phyloP scores from a whole-genome alignment of 139 green algal species.

The Coelastrella sp. region DNA sequence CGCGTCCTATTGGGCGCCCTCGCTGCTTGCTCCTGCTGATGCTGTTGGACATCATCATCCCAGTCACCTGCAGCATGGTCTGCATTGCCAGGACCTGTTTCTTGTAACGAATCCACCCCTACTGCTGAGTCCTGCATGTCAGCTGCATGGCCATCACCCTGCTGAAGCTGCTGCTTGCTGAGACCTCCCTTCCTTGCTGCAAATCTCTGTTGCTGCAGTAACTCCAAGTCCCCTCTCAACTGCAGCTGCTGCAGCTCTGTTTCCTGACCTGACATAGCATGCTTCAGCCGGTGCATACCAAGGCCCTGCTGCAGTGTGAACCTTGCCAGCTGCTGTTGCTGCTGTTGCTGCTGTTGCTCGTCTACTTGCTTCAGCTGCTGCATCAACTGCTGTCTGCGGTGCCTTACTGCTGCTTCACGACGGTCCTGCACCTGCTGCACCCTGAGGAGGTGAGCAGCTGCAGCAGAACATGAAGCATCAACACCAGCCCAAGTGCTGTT shows the following conservation, averaged over 20 bases:
- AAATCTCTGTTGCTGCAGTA: background rate
- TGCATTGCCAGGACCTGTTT: no score
- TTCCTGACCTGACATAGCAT: background rate
- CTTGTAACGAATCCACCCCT: no score
- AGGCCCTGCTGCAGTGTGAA: background rate
- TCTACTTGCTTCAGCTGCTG: background rate
- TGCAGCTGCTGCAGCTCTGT: constrained; percentile 2
- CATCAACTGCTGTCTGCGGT: background rate
- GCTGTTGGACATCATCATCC: background rate
- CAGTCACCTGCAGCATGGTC: background rate
- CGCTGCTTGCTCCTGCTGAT: constrained; percentile 19
- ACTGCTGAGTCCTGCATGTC: background rate
- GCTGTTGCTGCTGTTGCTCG: background rate
- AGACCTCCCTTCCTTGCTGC: background rate
- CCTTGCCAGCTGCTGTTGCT: constrained; percentile 6
- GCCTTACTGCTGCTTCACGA: background rate
- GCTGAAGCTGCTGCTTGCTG: constrained; percentile 7
- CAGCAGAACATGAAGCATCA: no score
- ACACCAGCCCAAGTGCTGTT: background rate
- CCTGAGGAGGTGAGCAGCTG: background rate
- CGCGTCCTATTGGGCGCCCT: no score
- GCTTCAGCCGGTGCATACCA: background rate
- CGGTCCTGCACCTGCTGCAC: constrained; percentile 10
- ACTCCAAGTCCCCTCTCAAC: constrained; percentile 27
- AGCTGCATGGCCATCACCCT: background rate